Evolutionary conservation across 805 yeast genomes (phyloP).

Genomic region (Starmera quercuum): DNA sequence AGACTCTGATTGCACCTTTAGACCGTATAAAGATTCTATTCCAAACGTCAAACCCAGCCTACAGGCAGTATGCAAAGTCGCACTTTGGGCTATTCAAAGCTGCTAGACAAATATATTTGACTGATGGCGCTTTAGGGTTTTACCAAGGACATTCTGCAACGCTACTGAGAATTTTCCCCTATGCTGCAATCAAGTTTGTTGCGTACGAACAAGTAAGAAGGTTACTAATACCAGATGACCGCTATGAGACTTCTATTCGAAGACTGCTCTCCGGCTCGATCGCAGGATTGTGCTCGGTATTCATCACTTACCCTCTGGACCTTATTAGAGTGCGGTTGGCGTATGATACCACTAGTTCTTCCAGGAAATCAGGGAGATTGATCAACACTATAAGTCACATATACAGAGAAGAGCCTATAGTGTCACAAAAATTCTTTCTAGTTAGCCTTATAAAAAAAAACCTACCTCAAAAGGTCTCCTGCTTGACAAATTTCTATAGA

Average conservation of each 20-base stretch:
- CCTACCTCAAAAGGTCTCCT: slow-evolving; percentile 13
- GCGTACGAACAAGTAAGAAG: slow-evolving; percentile 90
- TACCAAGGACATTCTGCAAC: slow-evolving; percentile 97
- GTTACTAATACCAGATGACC: slow-evolving; percentile 64
- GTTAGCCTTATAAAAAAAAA: slow-evolving; percentile 13
- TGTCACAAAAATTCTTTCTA: slow-evolving; percentile 11
- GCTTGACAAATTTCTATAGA: slow-evolving; percentile 64
- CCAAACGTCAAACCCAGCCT: slow-evolving; percentile 92
- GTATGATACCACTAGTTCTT: slow-evolving; percentile 51
- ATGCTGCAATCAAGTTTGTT: slow-evolving; percentile 94
- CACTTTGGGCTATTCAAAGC: slow-evolving; percentile 72
- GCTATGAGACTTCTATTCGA: slow-evolving; percentile 72
- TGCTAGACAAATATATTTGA: slow-evolving; percentile 50
- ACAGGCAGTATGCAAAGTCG: slow-evolving; percentile 71
- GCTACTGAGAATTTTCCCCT: slow-evolving; percentile 83
- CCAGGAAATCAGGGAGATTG: slow-evolving; percentile 15
- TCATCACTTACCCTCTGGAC: slow-evolving; percentile 88
- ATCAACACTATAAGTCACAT: slow-evolving; percentile 16
- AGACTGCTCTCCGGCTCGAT: slow-evolving; percentile 84
- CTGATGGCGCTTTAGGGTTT: slow-evolving; percentile 74
- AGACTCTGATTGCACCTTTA: slow-evolving; percentile 89
- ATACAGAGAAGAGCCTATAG: slow-evolving; percentile 17
- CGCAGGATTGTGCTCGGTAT: slow-evolving; percentile 82
- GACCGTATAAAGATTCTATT: slow-evolving; percentile 92
- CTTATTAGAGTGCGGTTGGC: slow-evolving; percentile 87